Evolutionary conservation across 2,329 filamentous ascomycete species (phyloP).

Genomic region (Calonectria ilicicola): DNA sequence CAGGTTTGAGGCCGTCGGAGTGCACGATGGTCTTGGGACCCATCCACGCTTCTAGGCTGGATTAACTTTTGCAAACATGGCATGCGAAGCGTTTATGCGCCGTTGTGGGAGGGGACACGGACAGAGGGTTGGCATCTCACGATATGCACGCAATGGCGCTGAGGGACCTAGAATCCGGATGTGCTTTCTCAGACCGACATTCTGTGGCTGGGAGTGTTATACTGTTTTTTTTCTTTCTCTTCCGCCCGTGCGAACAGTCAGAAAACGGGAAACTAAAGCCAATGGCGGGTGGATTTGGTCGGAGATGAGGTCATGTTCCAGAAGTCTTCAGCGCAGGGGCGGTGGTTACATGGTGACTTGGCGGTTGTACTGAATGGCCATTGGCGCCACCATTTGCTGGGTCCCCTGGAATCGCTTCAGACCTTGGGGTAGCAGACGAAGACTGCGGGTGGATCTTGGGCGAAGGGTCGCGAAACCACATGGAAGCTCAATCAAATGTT

Average conservation of each 20-base stretch:
- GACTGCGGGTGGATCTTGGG: constrained; percentile 19
- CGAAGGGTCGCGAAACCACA: constrained; percentile 23
- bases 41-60: constrained; percentile 8
- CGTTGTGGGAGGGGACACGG: constrained; percentile 16
- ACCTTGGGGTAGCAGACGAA: constrained; percentile 18
- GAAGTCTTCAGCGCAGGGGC: constrained; percentile 34
- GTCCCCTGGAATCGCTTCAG: constrained; percentile 4
- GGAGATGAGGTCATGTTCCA: constrained; percentile 42
- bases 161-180: neutral
- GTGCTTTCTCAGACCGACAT: constrained; percentile 5
- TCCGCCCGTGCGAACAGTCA: neutral
- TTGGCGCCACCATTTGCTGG: constrained; percentile 4
- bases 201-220: constrained; percentile 11
- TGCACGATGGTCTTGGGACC: constrained; percentile 26
- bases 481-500: constrained; percentile 21
- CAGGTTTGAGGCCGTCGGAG: constrained; percentile 38
- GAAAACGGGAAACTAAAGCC: neutral
- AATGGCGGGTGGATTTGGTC: constrained; percentile 21
- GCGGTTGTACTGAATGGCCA: neutral
- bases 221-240: neutral
- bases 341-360: constrained; percentile 18
- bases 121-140: constrained; percentile 27
- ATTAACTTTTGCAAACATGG: constrained; percentile 13
- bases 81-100: constrained; percentile 25
- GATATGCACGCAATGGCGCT: constrained; percentile 38